Evolutionary conservation across 139 green algal species (phyloP).

Genomic region (Bryopsis sp.): DNA sequence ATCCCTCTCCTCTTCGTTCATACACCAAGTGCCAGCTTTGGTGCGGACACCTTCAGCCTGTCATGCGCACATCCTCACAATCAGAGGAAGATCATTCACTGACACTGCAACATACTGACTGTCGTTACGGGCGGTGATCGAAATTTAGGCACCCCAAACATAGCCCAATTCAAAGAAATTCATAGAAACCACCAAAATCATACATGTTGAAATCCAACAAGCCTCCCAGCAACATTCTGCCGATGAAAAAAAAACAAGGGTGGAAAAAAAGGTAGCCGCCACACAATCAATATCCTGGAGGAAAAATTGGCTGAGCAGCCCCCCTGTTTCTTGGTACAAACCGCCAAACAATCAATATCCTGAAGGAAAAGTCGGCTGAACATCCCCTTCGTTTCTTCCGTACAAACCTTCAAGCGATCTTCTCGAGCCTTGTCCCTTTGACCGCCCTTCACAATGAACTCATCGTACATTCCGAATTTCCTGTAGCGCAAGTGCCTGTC

Average conservation of each 20-base stretch:
- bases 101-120: not conserved
- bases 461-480: slow-evolving; percentile 64
- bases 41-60: slow-evolving; percentile 54
- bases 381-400: not conserved
- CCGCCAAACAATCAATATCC: no score
- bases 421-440: slow-evolving; percentile 39
- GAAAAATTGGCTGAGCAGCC: no score
- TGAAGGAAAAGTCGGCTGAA: no score
- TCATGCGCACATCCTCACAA: not conserved
- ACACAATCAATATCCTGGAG: no score
- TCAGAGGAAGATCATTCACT: no score
- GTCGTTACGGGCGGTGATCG: no score
- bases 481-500: slow-evolving; percentile 85
- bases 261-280: no score
- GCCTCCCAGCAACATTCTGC: no score
- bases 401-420: slow-evolving; percentile 31
- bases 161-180: not conserved
- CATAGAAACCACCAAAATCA: not conserved
- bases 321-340: no score
- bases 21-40: slow-evolving; percentile 63
- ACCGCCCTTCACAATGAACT: slow-evolving; percentile 67
- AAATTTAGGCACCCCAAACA: not conserved
- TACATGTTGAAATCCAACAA: no score
- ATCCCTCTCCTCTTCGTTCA: slow-evolving; percentile 53
- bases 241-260: no score